phyloP scores from a whole-genome alignment of 305 asterid species.

The Fraxinus nigra region DNA sequence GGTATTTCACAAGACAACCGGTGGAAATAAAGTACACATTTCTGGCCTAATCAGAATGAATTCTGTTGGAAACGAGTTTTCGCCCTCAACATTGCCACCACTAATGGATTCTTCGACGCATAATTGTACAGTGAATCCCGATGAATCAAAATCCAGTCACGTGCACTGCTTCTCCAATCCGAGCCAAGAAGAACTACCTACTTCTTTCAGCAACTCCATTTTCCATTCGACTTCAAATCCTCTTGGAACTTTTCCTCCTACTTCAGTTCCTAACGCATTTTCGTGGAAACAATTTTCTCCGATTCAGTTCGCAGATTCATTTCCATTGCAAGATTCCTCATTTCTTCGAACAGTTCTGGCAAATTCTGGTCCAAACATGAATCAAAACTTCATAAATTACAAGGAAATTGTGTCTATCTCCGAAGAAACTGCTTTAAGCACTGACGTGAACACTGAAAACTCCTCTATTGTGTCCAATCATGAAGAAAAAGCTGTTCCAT shows the following conservation, averaged over 20 bases:
- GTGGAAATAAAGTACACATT: conserved; percentile 69
- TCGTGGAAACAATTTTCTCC: conserved; percentile 33
- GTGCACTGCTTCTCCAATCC: conserved; percentile 66
- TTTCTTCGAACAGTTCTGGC: conserved; percentile 39
- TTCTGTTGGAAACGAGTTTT: conserved; percentile 27
- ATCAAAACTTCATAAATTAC: conserved; percentile 38
- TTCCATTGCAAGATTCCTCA: conserved; percentile 42
- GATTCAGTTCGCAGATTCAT: conserved; percentile 20
- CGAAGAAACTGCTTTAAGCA: conserved; percentile 41
- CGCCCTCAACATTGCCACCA: conserved; percentile 47
- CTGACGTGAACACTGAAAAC: conserved; percentile 44
- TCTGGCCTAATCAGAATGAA: conserved; percentile 44
- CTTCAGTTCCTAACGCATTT: conserved; percentile 23
- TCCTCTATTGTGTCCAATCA: conserved; percentile 43
- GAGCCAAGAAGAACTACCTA: conserved; percentile 28
- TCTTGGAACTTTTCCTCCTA: conserved; percentile 30
- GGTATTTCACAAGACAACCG: conserved; percentile 69
- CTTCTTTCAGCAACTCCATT: conserved; percentile 24
- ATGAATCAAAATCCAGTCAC: conserved; percentile 29
- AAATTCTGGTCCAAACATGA: conserved; percentile 39
- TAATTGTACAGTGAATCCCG: conserved; percentile 36
- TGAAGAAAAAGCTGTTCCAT: conserved; percentile 28
- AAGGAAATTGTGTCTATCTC: conserved; percentile 40
- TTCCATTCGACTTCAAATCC: conserved; percentile 30
- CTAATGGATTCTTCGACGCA: conserved; percentile 51